These are phyloP conservation scores for Zizania palustris DNA, from an alignment of 202 grass and related monocot species.

Conservation along the genomic window DNA sequence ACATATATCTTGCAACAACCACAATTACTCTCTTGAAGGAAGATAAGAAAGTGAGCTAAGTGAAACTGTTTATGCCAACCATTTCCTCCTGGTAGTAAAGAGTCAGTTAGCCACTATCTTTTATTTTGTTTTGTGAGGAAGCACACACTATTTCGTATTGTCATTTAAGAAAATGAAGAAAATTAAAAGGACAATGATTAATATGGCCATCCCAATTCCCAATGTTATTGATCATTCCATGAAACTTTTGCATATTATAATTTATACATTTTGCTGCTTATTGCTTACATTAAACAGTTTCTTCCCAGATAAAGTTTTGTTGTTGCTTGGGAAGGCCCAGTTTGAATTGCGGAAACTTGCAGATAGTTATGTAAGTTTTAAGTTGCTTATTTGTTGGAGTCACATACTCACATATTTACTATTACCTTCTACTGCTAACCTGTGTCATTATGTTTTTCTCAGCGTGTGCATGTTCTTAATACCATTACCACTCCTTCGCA, in stretches of 20 bases:
- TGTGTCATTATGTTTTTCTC: conserved; percentile 32
- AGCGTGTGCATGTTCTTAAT: conserved; percentile 92
- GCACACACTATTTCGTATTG: too few relatives aligned
- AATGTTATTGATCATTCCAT: conserved; percentile 7
- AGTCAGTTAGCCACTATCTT: background rate
- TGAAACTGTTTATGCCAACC: background rate
- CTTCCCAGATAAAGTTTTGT: conserved; percentile 75
- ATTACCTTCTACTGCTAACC: conserved; percentile 40
- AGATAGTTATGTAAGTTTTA: conserved; percentile 94
- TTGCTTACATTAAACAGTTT: conserved; percentile 43
- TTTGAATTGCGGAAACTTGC: conserved; percentile 97
- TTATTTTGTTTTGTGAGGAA: background rate
- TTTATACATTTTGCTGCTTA: conserved; percentile 18
- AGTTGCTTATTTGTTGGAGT: conserved; percentile 42
- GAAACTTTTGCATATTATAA: conserved; percentile 15
- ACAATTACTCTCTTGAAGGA: conserved; percentile 20
- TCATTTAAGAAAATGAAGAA: too few relatives aligned
- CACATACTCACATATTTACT: conserved; percentile 26
- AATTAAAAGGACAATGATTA: background rate
- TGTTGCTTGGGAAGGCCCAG: conserved; percentile 88
- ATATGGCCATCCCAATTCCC: background rate
- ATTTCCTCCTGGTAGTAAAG: conserved; percentile 15
- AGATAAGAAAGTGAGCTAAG: conserved; percentile 24
- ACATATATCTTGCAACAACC: background rate
- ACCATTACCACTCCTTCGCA: conserved; percentile 92